phyloP scores from a whole-genome alignment of 2,329 filamentous ascomycete species.

The Cladosporium sp. region DNA sequence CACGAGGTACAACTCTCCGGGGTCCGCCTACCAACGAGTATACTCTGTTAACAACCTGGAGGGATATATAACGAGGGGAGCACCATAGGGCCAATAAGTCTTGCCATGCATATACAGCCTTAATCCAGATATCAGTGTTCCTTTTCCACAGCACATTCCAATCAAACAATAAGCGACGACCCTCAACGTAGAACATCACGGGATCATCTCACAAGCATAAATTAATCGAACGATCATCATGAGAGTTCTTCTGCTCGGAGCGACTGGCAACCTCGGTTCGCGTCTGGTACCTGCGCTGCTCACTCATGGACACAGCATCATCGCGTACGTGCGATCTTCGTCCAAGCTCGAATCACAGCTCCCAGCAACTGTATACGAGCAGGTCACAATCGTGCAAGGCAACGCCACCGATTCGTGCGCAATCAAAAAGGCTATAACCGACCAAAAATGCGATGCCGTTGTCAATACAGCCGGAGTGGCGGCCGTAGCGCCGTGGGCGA shows the following conservation, averaged over 20 bases:
- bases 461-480: conserved; percentile 39
- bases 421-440: conserved; percentile 35
- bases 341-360: conserved; percentile 36
- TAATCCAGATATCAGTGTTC: no score
- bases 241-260: conserved; percentile 19
- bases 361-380: conserved; percentile 29
- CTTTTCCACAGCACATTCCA: background rate
- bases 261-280: conserved; percentile 19
- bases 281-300: conserved; percentile 26
- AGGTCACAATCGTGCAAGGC: conserved; percentile 35
- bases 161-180: background rate
- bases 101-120: no score
- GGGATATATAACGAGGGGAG: no score
- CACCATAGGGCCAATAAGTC: no score
- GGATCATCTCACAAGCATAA: background rate
- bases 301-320: conserved; percentile 34
- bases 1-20: background rate
- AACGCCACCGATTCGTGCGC: conserved; percentile 34
- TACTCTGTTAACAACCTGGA: no score
- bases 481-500: conserved; percentile 36
- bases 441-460: conserved; percentile 37
- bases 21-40: no score
- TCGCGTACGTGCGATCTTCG: conserved; percentile 38
- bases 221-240: background rate
- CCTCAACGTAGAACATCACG: background rate